A percentile compares a stretch with the other conserved stretches of the same genome.
phyloP scores from a whole-genome alignment of 495 filamentous ascomycete species.

The Penicillium robsamsonii region DNA sequence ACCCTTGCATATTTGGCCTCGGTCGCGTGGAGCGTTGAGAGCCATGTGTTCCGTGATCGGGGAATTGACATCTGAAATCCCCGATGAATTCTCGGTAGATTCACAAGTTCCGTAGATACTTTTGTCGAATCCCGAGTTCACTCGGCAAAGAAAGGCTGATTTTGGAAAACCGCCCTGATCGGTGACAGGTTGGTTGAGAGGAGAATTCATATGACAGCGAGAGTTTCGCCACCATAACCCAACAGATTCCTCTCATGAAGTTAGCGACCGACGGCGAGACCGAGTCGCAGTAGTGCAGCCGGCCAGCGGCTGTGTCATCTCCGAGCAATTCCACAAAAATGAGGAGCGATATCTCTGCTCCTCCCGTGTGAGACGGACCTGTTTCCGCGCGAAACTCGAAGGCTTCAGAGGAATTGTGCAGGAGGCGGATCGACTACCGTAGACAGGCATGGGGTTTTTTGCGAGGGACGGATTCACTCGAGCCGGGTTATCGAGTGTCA shows the following conservation, averaged over 20 bases:
- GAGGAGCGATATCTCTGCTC: conserved; percentile 33
- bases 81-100: not conserved
- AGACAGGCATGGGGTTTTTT: conserved; percentile 18
- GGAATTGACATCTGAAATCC: not conserved
- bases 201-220: not conserved
- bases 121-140: not conserved
- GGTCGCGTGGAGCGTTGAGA: conserved; percentile 3
- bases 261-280: conserved; percentile 29
- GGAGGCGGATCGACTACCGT: conserved; percentile 15
- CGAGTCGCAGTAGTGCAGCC: conserved; percentile 18
- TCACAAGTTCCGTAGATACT: not conserved
- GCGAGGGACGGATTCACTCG: conserved; percentile 24
- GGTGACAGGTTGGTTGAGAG: not conserved
- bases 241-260: conserved; percentile 18
- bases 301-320: conserved; percentile 25
- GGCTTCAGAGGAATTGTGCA: conserved; percentile 32
- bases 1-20: conserved; percentile 8
- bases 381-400: conserved; percentile 33
- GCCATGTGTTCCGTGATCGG: conserved; percentile 1
- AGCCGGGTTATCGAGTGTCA: conserved; percentile 28
- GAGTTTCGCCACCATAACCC: not conserved
- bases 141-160: not conserved
- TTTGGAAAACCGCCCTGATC: not conserved
- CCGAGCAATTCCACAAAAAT: conserved; percentile 27
- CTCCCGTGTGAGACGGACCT: conserved; percentile 33